A percentile compares a stretch with the other conserved stretches of the same genome.
Conservation (phyloP, 2,329 filamentous ascomycete genomes). For the Scopulariopsis brevicaulis region DNA sequence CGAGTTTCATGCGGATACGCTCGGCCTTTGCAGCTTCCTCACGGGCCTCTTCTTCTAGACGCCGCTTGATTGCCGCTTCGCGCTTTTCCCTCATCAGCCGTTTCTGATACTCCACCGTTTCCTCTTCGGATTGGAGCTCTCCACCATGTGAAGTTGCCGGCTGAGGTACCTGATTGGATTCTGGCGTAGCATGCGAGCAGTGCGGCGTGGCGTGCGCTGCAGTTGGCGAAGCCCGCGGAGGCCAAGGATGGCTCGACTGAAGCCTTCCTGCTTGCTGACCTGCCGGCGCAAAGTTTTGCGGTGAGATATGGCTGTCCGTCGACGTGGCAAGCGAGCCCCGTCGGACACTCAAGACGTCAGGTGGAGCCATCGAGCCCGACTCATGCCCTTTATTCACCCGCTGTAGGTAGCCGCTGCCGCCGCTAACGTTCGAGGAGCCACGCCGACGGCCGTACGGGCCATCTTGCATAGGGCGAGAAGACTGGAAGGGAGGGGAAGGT, state of each 20-base stretch:
- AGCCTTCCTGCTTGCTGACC: slow-evolving; percentile 13
- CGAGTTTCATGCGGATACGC: slow-evolving; percentile 61
- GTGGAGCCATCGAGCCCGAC: slow-evolving; percentile 21
- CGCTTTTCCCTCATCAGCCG: slow-evolving; percentile 63
- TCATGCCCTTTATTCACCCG: slow-evolving; percentile 33
- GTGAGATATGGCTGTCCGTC: slow-evolving; percentile 37
- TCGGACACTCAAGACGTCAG: slow-evolving; percentile 22
- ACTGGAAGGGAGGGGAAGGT: slow-evolving; percentile 79
- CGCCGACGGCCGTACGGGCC: slow-evolving; percentile 63
- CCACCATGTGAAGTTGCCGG: neutral
- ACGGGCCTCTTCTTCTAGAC: slow-evolving; percentile 56
- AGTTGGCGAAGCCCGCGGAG: slow-evolving; percentile 29
- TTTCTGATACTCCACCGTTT: slow-evolving; percentile 53
- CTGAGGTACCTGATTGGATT: slow-evolving; percentile 18
- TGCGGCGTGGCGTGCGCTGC: slow-evolving; percentile 21
- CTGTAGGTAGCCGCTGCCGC: slow-evolving; percentile 60
- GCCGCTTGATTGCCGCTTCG: slow-evolving; percentile 57
- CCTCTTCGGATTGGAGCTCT: slow-evolving; percentile 18
- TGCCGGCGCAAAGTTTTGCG: slow-evolving; percentile 28
- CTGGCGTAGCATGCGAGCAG: neutral
- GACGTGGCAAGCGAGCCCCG: slow-evolving; percentile 37
- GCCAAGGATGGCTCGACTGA: slow-evolving; percentile 8
- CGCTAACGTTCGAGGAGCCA: slow-evolving; percentile 85
- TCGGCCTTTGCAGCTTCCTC: slow-evolving; percentile 63
- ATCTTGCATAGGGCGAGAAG: slow-evolving; percentile 56